Evolutionary conservation across 2,329 filamentous ascomycete species (phyloP).

Genomic region (Claviceps maximensis): DNA sequence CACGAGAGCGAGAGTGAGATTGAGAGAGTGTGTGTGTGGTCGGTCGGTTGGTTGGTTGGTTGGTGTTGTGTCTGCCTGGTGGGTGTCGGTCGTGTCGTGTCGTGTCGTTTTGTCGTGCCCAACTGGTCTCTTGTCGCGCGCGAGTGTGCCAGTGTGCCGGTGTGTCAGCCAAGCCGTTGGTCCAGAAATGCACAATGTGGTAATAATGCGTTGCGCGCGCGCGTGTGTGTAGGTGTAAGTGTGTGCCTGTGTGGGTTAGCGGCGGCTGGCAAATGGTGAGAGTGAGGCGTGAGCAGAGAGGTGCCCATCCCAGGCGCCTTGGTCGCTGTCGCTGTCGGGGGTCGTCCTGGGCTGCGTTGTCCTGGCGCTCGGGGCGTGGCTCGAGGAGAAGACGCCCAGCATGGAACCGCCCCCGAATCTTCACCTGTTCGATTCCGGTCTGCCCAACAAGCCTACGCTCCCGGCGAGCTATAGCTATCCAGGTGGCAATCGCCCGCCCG

Average conservation of each 20-base stretch:
- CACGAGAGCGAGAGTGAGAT: not conserved
- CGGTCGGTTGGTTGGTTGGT: no score
- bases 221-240: not conserved
- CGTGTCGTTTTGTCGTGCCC: not conserved
- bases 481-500: no score
- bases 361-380: not conserved
- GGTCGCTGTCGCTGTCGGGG: not conserved
- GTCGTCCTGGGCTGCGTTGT: not conserved
- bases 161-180: not conserved
- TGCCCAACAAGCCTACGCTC: no score
- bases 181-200: not conserved
- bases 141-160: not conserved
- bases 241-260: not conserved
- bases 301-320: not conserved
- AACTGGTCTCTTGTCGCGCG: not conserved
- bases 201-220: not conserved
- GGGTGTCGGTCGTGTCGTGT: not conserved
- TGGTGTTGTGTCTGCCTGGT: not conserved
- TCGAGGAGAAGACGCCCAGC: not conserved
- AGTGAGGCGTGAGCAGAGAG: not conserved
- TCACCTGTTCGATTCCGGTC: not conserved
- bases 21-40: no score
- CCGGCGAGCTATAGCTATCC: no score
- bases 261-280: constrained; percentile 1
- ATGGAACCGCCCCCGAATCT: not conserved